phyloP scores from a whole-genome alignment of 352 stramenopile species.

The Blastocystis sp. region DNA sequence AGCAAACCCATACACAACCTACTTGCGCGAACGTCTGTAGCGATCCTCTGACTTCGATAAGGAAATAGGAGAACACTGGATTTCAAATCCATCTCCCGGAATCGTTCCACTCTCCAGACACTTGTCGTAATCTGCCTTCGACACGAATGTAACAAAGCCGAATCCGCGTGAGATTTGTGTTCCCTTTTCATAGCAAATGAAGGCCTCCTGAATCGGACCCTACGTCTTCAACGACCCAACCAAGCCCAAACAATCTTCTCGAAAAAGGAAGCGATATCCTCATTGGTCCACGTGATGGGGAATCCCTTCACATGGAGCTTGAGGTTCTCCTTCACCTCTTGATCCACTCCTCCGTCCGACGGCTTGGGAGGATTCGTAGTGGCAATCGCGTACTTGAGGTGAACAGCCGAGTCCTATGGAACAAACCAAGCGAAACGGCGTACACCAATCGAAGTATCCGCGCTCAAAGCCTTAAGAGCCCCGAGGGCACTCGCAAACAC shows the following conservation, averaged over 20 bases:
- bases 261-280: slow-evolving; percentile 19
- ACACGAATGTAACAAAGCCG: slow-evolving; percentile 31
- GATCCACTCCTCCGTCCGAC: background rate
- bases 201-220: slow-evolving; percentile 4
- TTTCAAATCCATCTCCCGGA: background rate
- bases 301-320: slow-evolving; percentile 41
- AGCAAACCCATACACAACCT: background rate
- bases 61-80: background rate
- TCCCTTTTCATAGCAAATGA: slow-evolving; percentile 46
- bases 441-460: background rate
- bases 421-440: background rate
- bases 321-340: background rate
- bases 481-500: background rate
- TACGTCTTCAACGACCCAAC: background rate
- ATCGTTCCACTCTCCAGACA: background rate
- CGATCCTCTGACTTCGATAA: slow-evolving; percentile 2
- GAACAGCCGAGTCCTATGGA: background rate
- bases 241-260: background rate
- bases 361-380: background rate
- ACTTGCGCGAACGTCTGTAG: background rate
- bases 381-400: slow-evolving; percentile 9
- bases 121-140: slow-evolving; percentile 34
- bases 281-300: slow-evolving; percentile 18
- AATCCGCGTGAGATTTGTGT: slow-evolving; percentile 31
- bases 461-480: background rate